Conservation (phyloP, 805 yeast genomes). For the Jamesozyma hellenica region DNA sequence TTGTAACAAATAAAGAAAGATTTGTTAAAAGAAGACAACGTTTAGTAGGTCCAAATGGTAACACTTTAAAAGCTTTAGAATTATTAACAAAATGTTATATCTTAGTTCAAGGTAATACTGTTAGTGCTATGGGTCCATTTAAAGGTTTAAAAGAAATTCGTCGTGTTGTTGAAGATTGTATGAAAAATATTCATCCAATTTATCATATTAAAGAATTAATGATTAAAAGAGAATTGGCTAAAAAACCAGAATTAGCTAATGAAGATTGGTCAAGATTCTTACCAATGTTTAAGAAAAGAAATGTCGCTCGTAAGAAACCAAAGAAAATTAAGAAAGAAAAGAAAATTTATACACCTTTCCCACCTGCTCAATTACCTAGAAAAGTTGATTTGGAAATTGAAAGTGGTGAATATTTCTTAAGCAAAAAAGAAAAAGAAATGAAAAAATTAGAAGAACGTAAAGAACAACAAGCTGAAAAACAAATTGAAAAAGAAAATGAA, state of each 20-base stretch:
- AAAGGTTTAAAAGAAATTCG: slow-evolving; percentile 87
- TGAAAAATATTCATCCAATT: slow-evolving; percentile 95
- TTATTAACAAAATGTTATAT: slow-evolving; percentile 91
- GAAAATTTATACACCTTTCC: slow-evolving; percentile 95
- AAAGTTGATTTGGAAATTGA: slow-evolving; percentile 95
- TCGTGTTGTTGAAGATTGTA: slow-evolving; percentile 94
- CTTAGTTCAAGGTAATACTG: slow-evolving; percentile 95
- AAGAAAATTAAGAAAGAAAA: slow-evolving; percentile 48
- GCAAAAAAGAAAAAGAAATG: slow-evolving; percentile 68
- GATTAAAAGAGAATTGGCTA: slow-evolving; percentile 92
- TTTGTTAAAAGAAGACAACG: slow-evolving; percentile 94
- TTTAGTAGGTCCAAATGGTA: slow-evolving; percentile 93
- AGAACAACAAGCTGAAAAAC: slow-evolving; percentile 64
- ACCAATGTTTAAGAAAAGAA: slow-evolving; percentile 93
- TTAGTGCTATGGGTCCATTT: slow-evolving; percentile 92
- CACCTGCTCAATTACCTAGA: slow-evolving; percentile 94
- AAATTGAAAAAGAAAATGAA: slow-evolving; percentile 54
- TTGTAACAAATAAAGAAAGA: slow-evolving; percentile 83
- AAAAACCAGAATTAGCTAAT: slow-evolving; percentile 87
- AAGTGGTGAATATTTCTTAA: slow-evolving; percentile 95
- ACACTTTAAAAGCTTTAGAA: slow-evolving; percentile 91
- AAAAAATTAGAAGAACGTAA: slow-evolving; percentile 67
- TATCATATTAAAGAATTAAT: slow-evolving; percentile 93
- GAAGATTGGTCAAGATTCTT: slow-evolving; percentile 96
- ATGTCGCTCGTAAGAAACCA: slow-evolving; percentile 88